These are phyloP conservation scores for Ceriops decandra DNA, from an alignment of 345 rosid genomes.

Conservation along the genomic window DNA sequence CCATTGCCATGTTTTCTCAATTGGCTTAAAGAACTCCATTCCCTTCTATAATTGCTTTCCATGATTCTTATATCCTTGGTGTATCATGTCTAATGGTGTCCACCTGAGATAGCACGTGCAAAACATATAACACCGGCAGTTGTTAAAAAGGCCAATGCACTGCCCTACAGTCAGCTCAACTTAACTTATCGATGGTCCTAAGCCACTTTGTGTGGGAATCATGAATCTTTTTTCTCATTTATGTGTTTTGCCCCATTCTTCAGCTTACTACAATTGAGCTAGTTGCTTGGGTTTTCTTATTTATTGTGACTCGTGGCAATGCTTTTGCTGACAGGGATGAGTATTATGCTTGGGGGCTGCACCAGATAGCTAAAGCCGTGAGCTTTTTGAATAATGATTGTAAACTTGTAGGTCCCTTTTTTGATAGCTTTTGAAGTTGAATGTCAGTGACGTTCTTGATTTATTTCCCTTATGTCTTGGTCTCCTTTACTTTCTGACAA, in stretches of 20 bases:
- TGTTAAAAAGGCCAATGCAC: background rate
- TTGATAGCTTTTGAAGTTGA: background rate
- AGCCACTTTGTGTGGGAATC: background rate
- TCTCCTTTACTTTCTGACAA: conserved; percentile 7
- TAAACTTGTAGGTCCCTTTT: conserved; percentile 68
- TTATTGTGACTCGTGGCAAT: background rate
- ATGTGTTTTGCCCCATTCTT: conserved; percentile 1
- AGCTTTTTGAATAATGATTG: conserved; percentile 98
- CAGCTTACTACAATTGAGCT: background rate
- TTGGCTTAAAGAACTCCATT: background rate
- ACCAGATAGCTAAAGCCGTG: conserved; percentile 94
- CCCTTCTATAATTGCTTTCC: background rate
- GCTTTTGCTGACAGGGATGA: conserved; percentile 67
- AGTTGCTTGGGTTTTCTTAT: background rate
- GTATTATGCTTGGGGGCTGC: conserved; percentile 89
- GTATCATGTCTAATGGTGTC: background rate
- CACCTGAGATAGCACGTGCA: background rate
- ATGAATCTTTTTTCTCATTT: background rate
- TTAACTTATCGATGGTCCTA: background rate
- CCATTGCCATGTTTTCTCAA: background rate
- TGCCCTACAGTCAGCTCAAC: background rate
- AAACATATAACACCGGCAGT: background rate
- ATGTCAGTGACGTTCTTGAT: background rate
- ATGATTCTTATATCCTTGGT: background rate
- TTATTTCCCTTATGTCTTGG: background rate